Evolutionary conservation across 2,329 filamentous ascomycete species (phyloP), one percentile per base, ranked within the genome.

Genomic region (Aureobasidium leucospermi): DNA sequence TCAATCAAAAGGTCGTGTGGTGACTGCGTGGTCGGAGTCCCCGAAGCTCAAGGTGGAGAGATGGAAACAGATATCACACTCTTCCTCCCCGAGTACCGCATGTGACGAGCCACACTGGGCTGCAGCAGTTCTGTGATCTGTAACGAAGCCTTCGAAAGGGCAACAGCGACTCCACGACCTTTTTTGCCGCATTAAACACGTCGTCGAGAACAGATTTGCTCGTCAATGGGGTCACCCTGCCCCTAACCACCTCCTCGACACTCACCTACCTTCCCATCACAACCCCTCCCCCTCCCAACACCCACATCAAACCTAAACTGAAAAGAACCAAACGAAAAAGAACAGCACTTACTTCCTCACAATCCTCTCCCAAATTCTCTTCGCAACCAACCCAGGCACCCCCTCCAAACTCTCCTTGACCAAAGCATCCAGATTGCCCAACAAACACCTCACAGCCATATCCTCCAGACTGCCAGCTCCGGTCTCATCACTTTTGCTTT

Each of bases 401-500:
- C 15, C 16, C n/a, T 59, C 49, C n/a, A 68, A 46, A 11, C 62
- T 61, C 13, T 42, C 45, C 6, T 19, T 28, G 13, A 64, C 61
- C 6, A 68, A 36, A 28, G 7, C 38, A 19, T 61, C 38, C 19
- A 67, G 28, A 46, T 65, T 62, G 6, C 42, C 32, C 10, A 67
- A 47, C 4, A 67, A 32, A 19, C 56, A 57, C 11, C 32, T 42
- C 39, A 62, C 60, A 13, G 65, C 61, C 32, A 64, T 60, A 16
- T 59, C 43, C 19, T 48, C 65, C 1, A 67, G 65, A 39, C 63
- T 65, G 55, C 69, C 68, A n/a, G 56, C 56, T 2, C 67, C 47
- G 0, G 1, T 2, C 0, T 2, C 29, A 19, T 4, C 4, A 1
- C 19, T 65, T 38, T 58, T 51, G 2, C 60, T 60, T 6, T 61